Conservation (phyloP, 2,329 filamentous ascomycete genomes). For the Davidsoniella australis region DNA sequence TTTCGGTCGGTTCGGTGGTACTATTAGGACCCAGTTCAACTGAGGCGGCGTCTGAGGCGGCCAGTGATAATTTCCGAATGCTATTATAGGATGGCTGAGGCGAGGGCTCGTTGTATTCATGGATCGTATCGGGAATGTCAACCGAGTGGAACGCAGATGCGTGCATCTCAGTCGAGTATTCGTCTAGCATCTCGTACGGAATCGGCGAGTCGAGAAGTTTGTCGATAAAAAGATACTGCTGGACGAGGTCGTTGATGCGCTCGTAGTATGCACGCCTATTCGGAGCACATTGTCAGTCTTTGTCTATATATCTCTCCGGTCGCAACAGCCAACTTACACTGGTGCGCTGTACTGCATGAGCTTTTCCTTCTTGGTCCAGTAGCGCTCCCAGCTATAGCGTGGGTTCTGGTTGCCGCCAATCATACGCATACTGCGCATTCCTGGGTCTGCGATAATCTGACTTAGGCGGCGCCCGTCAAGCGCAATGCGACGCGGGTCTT, state of each 20-base stretch:
- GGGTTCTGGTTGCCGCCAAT: slow-evolving; percentile 84
- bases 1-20: slow-evolving; percentile 13
- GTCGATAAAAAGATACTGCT: slow-evolving; percentile 90
- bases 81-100: slow-evolving; percentile 18
- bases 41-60: not conserved
- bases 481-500: slow-evolving; percentile 28
- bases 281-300: not conserved
- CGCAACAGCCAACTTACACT: slow-evolving; percentile 29
- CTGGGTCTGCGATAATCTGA: slow-evolving; percentile 44
- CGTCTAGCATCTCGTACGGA: slow-evolving; percentile 80
- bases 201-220: slow-evolving; percentile 76
- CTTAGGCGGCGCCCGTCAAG: slow-evolving; percentile 42
- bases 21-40: slow-evolving; percentile 19
- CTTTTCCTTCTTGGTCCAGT: slow-evolving; percentile 61
- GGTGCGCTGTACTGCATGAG: slow-evolving; percentile 53
- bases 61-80: slow-evolving; percentile 16
- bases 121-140: slow-evolving; percentile 56
- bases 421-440: slow-evolving; percentile 67
- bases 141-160: slow-evolving; percentile 35
- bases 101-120: slow-evolving; percentile 27
- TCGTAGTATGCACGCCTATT: slow-evolving; percentile 66
- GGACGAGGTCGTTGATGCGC: slow-evolving; percentile 71
- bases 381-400: slow-evolving; percentile 69
- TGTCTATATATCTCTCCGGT: not conserved
- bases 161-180: slow-evolving; percentile 53